A percentile compares a stretch with the other conserved stretches of the same genome.
phyloP scores from a whole-genome alignment of 805 yeast genomes.

The Candida awuae region DNA sequence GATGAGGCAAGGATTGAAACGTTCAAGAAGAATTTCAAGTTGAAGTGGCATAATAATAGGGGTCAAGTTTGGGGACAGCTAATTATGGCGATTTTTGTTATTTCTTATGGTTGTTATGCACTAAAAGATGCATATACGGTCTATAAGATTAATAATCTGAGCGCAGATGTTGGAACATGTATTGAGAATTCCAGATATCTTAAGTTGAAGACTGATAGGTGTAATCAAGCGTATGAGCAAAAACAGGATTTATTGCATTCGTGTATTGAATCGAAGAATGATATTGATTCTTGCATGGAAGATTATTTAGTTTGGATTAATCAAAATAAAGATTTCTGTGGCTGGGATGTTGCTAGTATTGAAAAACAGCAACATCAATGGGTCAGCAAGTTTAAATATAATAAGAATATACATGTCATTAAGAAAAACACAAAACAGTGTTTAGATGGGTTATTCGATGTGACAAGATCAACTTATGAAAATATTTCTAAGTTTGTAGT shows the following conservation, averaged over 20 bases:
- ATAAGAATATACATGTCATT: no score
- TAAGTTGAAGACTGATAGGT: conserved; percentile 1
- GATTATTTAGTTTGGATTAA: conserved; percentile 1
- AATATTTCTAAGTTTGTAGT: no score
- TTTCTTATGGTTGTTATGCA: not conserved
- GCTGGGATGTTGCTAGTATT: conserved; percentile 5
- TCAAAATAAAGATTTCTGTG: conserved; percentile 8
- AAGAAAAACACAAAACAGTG: no score
- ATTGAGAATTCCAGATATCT: conserved; percentile 1
- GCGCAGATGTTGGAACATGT: conserved; percentile 6
- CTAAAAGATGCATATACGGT: not conserved
- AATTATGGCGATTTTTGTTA: not conserved
- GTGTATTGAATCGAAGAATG: not conserved
- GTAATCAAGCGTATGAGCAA: not conserved
- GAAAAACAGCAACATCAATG: not conserved
- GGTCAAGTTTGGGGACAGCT: no score
- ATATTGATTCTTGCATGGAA: conserved; percentile 1
- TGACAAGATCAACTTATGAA: no score
- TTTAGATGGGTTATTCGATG: no score
- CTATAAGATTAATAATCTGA: conserved; percentile 3
- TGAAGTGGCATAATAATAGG: no score
- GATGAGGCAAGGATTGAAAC: no score
- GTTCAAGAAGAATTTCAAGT: no score
- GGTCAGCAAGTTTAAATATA: not conserved
- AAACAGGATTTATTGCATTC: conserved; percentile 1